Base-by-base conservation (phyloP, 768 basidiomycete genomes). In the Lentinula boryana region DNA sequence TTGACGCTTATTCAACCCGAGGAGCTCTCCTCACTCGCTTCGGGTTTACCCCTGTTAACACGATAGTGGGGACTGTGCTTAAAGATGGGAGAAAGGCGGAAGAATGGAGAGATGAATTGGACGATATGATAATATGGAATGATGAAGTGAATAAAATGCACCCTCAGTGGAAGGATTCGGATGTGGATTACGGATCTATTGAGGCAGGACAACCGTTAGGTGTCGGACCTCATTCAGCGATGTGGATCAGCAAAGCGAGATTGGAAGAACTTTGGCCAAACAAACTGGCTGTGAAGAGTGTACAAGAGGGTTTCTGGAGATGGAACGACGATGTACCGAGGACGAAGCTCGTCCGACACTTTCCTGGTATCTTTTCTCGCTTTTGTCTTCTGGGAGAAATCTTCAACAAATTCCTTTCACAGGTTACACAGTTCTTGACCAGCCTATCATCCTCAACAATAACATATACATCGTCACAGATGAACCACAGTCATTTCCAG, bases 401-500 rank as follows among this genome's bases (percentile, higher is more conserved):
- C 27, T 21, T 23, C 9, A n/a, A 43, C 5, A 27, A 43, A 5
- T n/a, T 16, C 6, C 21, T 48, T 18, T 48, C 44, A 38, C 65
- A 95, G 94, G 94, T 3, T 91, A 86, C 74, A 93, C 90, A 0
- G 82, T 94, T 48, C 76, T 95, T 60, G 91, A 95, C 66, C 88
- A 91, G 62, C 79, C 92, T n/a, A 83, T 88, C 67, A 72, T 89
- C n/a, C 76, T 81, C 66, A 85, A 89, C 64, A 85, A 86, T 9
- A 84, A 84, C 2, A 80, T 92, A 62, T 91, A 85, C 70, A 71
- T 95, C 61, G 86, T 95, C 38, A 83, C 87, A 4, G 86, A 93
- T 68, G 77, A 85, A 62, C 78, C 79, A 5, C 70, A 77, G 1
- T 73, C 75, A n/a, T 80, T 93, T 54, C 94, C 93, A 1, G 61